Conservation (phyloP, 768 basidiomycete genomes). For the Rubroboletus satanas region DNA sequence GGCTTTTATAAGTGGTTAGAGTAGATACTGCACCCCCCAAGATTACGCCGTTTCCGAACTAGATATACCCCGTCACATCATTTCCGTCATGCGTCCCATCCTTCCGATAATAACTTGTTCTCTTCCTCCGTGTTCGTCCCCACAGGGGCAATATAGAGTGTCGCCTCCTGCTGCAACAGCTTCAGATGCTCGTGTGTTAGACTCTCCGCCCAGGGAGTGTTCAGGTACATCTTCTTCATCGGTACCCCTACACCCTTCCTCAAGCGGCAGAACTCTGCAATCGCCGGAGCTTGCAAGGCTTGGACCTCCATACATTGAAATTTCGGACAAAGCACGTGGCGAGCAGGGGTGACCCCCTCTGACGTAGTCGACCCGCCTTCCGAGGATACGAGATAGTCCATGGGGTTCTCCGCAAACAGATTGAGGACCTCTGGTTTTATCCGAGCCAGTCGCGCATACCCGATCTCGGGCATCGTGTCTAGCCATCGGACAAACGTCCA, state of each 20-base stretch:
- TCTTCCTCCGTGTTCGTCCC: constrained; percentile 49
- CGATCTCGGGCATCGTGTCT: constrained; percentile 53
- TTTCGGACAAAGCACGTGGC: constrained; percentile 40
- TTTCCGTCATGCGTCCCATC: constrained; percentile 11
- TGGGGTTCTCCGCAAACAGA: constrained; percentile 44
- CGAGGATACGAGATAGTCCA: constrained; percentile 13
- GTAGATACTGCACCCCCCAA: constrained; percentile 2
- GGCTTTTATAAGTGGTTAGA: neutral
- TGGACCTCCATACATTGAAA: constrained; percentile 48
- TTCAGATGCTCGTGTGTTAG: constrained; percentile 23
- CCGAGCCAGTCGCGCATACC: constrained; percentile 47
- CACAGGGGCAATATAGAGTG: constrained; percentile 28
- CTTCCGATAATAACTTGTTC: constrained; percentile 28
- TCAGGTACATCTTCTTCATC: constrained; percentile 49
- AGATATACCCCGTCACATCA: neutral
- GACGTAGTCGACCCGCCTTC: constrained; percentile 3
- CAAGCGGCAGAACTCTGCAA: constrained; percentile 35
- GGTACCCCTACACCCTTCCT: constrained; percentile 42
- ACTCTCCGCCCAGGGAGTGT: constrained; percentile 26
- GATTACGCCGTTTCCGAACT: constrained; percentile 4
- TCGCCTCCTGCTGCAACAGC: constrained; percentile 22
- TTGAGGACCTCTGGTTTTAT: constrained; percentile 42
- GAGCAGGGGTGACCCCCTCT: constrained; percentile 4
- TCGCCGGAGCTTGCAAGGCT: constrained; percentile 27
- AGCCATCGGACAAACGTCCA: constrained; percentile 46